phyloP scores from a whole-genome alignment of 2,329 filamentous ascomycete species.

The Stagonosporopsis tanaceti region DNA sequence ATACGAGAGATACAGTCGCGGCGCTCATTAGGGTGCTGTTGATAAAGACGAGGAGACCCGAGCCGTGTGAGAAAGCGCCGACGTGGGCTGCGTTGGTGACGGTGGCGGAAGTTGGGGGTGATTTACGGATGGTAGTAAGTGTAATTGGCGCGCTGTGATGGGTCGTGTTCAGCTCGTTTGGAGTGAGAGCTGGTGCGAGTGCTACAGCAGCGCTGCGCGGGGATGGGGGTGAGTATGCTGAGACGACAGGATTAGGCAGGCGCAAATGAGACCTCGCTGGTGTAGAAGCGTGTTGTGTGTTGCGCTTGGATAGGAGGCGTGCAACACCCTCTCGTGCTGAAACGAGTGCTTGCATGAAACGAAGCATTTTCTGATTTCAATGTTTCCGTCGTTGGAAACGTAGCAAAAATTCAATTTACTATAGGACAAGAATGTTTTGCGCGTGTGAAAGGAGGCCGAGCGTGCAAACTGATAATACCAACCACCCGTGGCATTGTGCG shows the following conservation, averaged over 20 bases:
- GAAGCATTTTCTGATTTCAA: not conserved
- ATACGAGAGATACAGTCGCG: constrained; percentile 1
- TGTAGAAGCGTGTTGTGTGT: not conserved
- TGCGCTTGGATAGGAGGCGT: not conserved
- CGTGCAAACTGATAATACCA: not conserved
- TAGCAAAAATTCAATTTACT: not conserved
- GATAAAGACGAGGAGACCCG: constrained; percentile 4
- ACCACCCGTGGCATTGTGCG: not conserved
- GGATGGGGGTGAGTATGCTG: not conserved
- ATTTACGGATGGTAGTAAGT: not conserved
- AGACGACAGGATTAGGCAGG: not conserved
- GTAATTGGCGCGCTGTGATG: not conserved
- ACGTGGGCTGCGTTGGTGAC: not conserved
- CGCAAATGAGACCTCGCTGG: not conserved
- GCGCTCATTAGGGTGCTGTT: constrained; percentile 4
- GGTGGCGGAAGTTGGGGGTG: not conserved
- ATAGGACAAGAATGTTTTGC: not conserved
- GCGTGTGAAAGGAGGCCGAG: not conserved
- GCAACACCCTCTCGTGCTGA: not conserved
- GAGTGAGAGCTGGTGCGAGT: not conserved
- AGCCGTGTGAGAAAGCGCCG: constrained; percentile 6
- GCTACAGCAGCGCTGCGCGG: not conserved
- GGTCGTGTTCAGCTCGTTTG: not conserved
- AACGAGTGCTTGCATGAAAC: not conserved
- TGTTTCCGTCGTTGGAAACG: not conserved